These are phyloP conservation scores for Fusarium begoniae DNA, from an alignment of 2,329 filamentous ascomycete genomes.

Conservation along the genomic window DNA sequence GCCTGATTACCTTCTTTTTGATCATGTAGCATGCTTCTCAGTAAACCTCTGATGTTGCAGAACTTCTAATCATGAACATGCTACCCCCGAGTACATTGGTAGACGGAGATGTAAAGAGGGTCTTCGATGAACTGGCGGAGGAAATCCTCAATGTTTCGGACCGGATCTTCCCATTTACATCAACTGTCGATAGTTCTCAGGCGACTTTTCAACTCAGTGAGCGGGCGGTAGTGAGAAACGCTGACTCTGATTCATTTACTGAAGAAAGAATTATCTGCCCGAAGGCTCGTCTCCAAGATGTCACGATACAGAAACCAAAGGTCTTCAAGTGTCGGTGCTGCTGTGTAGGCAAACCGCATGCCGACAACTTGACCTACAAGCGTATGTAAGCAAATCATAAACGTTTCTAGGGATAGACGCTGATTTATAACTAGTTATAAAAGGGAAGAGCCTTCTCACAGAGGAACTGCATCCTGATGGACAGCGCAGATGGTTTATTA, in stretches of 20 bases:
- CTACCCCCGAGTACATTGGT: rapidly evolving
- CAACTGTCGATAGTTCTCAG: rapidly evolving
- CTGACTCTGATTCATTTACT: rapidly evolving
- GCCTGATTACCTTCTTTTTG: not conserved
- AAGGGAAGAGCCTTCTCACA: rapidly evolving
- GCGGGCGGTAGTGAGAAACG: rapidly evolving
- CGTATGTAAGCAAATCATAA: rapidly evolving
- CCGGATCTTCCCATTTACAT: rapidly evolving
- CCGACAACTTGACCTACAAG: not conserved
- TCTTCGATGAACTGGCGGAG: not conserved
- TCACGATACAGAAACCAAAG: rapidly evolving
- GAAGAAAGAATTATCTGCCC: rapidly evolving
- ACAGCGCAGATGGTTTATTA: not conserved
- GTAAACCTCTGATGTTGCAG: rapidly evolving
- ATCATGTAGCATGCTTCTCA: not conserved
- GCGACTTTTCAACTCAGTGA: rapidly evolving
- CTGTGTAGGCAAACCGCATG: not conserved
- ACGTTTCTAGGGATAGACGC: rapidly evolving
- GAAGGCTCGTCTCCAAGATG: rapidly evolving
- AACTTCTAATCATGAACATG: rapidly evolving
- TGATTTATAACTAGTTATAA: not conserved
- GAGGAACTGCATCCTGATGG: not conserved
- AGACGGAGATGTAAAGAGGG: rapidly evolving
- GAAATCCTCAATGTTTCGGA: not conserved
- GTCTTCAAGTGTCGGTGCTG: not conserved